Evolutionary conservation across 1,139 yeast species (phyloP).

Genomic region (Debaryomyces sp.): DNA sequence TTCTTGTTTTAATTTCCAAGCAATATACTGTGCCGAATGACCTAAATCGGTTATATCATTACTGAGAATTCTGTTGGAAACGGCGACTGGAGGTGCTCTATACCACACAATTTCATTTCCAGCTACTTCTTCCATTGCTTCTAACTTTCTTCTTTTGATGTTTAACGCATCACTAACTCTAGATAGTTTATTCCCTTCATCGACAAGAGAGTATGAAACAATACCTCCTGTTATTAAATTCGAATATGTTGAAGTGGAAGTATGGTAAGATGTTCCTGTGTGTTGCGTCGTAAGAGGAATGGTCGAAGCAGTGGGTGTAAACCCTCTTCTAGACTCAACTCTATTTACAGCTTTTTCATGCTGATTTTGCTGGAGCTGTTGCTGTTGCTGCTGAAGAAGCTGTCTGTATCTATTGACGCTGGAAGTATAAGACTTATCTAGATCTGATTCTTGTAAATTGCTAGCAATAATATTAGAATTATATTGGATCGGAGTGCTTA

Average conservation of each 20-base stretch:
- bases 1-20: slow-evolving; percentile 53
- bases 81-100: slow-evolving; percentile 72
- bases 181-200: slow-evolving; percentile 20
- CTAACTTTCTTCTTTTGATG: slow-evolving; percentile 26
- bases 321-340: slow-evolving; percentile 20
- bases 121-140: slow-evolving; percentile 20
- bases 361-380: slow-evolving; percentile 22
- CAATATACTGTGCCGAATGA: slow-evolving; percentile 70
- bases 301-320: slow-evolving; percentile 20
- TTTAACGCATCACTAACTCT: slow-evolving; percentile 23
- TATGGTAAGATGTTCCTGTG: slow-evolving; percentile 26
- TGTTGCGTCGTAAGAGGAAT: slow-evolving; percentile 16
- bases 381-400: slow-evolving; percentile 28
- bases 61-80: slow-evolving; percentile 51
- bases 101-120: slow-evolving; percentile 75
- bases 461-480: slow-evolving; percentile 6
- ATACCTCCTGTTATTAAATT: slow-evolving; percentile 44
- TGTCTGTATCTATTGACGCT: slow-evolving; percentile 22
- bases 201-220: slow-evolving; percentile 38
- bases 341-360: slow-evolving; percentile 19
- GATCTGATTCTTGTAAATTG: slow-evolving; percentile 18
- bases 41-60: slow-evolving; percentile 46
- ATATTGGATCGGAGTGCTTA: slow-evolving; percentile 12
- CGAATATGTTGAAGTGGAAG: slow-evolving; percentile 40
- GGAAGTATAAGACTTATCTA: slow-evolving; percentile 18